Base-by-base conservation (phyloP, 225 moss, liverwort and hornwort species). In the Physcomitrellopsis africana region DNA sequence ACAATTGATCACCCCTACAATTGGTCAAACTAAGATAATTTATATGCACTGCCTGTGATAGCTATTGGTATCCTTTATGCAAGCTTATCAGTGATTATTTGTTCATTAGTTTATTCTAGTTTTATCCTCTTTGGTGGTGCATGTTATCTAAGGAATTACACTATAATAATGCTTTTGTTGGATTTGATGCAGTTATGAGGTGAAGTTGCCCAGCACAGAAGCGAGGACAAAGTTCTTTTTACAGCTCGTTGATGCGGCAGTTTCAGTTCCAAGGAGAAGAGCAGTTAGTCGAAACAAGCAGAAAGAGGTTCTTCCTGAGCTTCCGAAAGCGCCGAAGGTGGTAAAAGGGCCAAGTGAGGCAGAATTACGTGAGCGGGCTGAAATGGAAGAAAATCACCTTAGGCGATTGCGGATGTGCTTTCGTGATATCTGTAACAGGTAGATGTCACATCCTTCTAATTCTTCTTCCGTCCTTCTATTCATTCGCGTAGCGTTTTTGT, bases 351-450 rank as follows among this genome's bases (percentile, higher is more conserved):
- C 93, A 0, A 93, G 91, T 60, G 93, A 91, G 69, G 86, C 85
- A 29, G 91, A 93, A 65, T 19, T 93, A 60, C 89, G 85, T 67
- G 93, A 87, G 76, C 87, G 88, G 63, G 89, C 89, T 45, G 93
- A 90, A 29, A 0, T 80, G 52, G 90, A 93, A 86, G 93, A 89
- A 71, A 91, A 93, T 77, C 91, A 91, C 0, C 69, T 91, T 43
- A 72, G 93, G 63, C 86, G 90, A 11, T 67, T 93, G 76, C 88
- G 91, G 65, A 93, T 93, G 93, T 91, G 93, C 83, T 81, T 93
- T 17, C 85, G 93, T 53, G 93, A 93, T 53, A 85, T 93, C 45
- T 93, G 93, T 76, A 93, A 91, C 57, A 93, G 93, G 93, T 92
- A 65, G 54, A 55, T 19, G 52, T 10, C 24, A 1, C 10, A 52